Percentiles rank a stretch among this genome's conserved stretches.
Conservation (phyloP, 495 filamentous ascomycete genomes). For the Aspergillus olivimuriae region DNA sequence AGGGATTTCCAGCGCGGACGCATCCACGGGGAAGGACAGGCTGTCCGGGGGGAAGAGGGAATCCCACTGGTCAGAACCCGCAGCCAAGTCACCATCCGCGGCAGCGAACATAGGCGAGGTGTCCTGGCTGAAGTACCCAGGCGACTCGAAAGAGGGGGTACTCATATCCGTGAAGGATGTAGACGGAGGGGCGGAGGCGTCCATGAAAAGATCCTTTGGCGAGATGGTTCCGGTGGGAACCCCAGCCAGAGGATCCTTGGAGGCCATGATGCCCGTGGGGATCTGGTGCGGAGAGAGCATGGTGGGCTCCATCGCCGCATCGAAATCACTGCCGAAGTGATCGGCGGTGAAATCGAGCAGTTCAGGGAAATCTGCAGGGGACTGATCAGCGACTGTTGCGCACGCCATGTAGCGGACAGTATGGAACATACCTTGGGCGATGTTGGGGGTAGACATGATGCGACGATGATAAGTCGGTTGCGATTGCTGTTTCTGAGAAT, state of each 20-base stretch:
- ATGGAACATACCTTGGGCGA: conserved; percentile 24
- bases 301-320: conserved; percentile 12
- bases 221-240: conserved; percentile 62
- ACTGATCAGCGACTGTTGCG: not conserved
- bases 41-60: conserved; percentile 59
- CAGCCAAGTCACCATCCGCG: conserved; percentile 29
- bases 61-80: conserved; percentile 31
- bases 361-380: conserved; percentile 15
- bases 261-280: conserved; percentile 19
- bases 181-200: conserved; percentile 75
- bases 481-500: conserved; percentile 19
- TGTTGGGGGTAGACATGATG: conserved; percentile 38
- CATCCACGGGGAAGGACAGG: conserved; percentile 34
- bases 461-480: conserved; percentile 20
- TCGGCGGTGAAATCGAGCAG: conserved; percentile 30
- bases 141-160: conserved; percentile 75
- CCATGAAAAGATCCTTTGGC: conserved; percentile 73
- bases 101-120: conserved; percentile 60
- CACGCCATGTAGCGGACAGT: not conserved
- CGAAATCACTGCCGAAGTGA: conserved; percentile 19
- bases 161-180: conserved; percentile 78
- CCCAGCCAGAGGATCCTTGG: conserved; percentile 25
- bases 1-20: conserved; percentile 23
- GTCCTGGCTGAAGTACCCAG: conserved; percentile 58
- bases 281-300: conserved; percentile 23